Percentiles rank a stretch among this genome's conserved stretches.
Conservation (phyloP, 768 basidiomycete genomes). For the Exsudoporus frostii region DNA sequence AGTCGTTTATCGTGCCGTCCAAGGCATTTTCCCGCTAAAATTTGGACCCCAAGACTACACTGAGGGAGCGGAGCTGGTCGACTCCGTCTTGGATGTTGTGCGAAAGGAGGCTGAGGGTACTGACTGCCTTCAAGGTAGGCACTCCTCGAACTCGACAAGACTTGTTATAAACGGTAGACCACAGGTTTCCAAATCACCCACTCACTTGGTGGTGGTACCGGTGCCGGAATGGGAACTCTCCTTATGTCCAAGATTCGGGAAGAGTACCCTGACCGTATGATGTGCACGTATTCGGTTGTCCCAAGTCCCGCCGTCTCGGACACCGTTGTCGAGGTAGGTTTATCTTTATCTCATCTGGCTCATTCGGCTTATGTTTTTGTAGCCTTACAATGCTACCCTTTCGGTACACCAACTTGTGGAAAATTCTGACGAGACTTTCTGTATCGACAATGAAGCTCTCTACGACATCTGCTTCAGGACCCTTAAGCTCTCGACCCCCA, state of each 20-base stretch:
- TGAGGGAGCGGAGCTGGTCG: conserved; percentile 97
- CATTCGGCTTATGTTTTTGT: conserved; percentile 2
- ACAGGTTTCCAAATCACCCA: conserved; percentile 98
- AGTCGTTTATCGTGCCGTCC: conserved; percentile 36
- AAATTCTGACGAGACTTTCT: conserved; percentile 99
- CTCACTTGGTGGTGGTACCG: conserved; percentile 98
- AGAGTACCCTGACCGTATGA: conserved; percentile 99
- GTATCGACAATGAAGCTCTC: conserved; percentile 98
- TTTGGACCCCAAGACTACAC: conserved; percentile 58
- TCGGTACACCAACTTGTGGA: conserved; percentile 99
- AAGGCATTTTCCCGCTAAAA: neutral
- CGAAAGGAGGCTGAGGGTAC: conserved; percentile 98
- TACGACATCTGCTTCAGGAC: conserved; percentile 99
- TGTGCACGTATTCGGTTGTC: conserved; percentile 99
- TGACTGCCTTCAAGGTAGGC: conserved; percentile 90
- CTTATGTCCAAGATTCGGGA: conserved; percentile 99
- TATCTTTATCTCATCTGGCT: neutral
- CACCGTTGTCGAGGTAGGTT: conserved; percentile 87
- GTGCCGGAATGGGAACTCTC: conserved; percentile 99
- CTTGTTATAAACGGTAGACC: conserved; percentile 5
- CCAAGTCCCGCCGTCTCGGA: conserved; percentile 97
- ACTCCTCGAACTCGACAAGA: neutral
- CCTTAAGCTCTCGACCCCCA: conserved; percentile 91
- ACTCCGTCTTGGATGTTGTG: conserved; percentile 96
- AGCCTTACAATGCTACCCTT: conserved; percentile 98